These are phyloP conservation scores for Phragmites australis DNA, from an alignment of 176 grass and related monocot genomes.

Conservation along the genomic window DNA sequence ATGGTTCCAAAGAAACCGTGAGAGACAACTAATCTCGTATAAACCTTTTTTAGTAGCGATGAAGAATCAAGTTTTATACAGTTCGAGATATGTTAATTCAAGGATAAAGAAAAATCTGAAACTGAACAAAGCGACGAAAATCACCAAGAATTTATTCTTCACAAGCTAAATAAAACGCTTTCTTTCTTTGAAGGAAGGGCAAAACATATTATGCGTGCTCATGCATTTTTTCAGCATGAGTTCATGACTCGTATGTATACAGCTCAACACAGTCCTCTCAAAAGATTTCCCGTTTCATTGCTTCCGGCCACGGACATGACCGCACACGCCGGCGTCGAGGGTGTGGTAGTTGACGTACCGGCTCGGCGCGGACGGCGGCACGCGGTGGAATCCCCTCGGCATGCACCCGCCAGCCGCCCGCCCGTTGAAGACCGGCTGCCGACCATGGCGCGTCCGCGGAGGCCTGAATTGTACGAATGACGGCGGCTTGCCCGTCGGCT, in stretches of 20 bases:
- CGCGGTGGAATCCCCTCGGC: conserved; percentile 57
- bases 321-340: conserved; percentile 57
- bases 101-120: neutral
- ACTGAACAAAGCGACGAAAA: neutral
- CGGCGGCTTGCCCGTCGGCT: neutral
- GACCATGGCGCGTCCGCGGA: neutral
- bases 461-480: conserved; percentile 22
- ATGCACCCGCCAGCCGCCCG: conserved; percentile 63
- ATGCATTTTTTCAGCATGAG: conserved; percentile 1
- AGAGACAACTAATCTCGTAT: too few relatives aligned
- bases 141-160: neutral
- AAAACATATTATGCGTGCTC: neutral
- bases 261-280: neutral
- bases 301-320: conserved; percentile 12
- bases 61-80: neutral
- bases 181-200: neutral
- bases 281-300: conserved; percentile 34
- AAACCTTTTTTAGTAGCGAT: too few relatives aligned
- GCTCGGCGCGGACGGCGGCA: conserved; percentile 80
- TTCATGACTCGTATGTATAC: neutral
- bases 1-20: too few relatives aligned
- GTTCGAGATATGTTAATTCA: neutral
- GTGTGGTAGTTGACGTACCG: conserved; percentile 79
- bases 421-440: conserved; percentile 27
- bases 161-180: neutral